Evolutionary conservation across 768 basidiomycete genomes (phyloP).

Genomic region (Boletales sp.): DNA sequence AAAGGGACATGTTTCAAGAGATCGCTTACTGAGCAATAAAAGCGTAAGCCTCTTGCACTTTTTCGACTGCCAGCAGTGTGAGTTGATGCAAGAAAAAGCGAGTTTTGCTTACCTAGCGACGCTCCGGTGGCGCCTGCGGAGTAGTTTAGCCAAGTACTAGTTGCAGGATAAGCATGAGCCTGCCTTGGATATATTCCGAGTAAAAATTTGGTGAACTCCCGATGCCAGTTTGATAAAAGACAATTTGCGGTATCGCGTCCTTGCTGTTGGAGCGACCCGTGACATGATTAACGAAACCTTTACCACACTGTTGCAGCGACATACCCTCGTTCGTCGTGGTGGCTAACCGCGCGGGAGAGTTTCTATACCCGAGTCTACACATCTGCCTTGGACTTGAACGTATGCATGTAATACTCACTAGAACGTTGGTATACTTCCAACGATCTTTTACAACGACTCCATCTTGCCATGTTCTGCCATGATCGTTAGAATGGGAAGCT

Average conservation of each 20-base stretch:
- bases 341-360: constrained; percentile 49
- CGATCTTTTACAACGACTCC: constrained; percentile 44
- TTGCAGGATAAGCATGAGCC: constrained; percentile 4
- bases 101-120: constrained; percentile 45
- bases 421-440: constrained; percentile 53
- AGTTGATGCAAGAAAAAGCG: neutral
- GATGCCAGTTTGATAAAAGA: constrained; percentile 63
- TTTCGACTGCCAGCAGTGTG: constrained; percentile 47
- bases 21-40: constrained; percentile 71
- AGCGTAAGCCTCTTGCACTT: constrained; percentile 77
- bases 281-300: neutral
- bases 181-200: constrained; percentile 60
- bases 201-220: constrained; percentile 55
- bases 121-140: constrained; percentile 58
- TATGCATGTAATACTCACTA: constrained; percentile 33
- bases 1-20: neutral
- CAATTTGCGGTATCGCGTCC: constrained; percentile 53
- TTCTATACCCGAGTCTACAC: constrained; percentile 34
- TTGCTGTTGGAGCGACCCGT: constrained; percentile 16
- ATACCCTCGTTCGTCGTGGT: constrained; percentile 43
- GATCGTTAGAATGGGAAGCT: neutral
- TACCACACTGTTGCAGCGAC: neutral
- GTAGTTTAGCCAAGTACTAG: constrained; percentile 4
- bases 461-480: constrained; percentile 68
- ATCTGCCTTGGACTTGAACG: neutral